Evolutionary conservation across 176 grass and related monocot species (phyloP), one percentile per base, ranked within the genome.

Genomic region (Musa beccarii): DNA sequence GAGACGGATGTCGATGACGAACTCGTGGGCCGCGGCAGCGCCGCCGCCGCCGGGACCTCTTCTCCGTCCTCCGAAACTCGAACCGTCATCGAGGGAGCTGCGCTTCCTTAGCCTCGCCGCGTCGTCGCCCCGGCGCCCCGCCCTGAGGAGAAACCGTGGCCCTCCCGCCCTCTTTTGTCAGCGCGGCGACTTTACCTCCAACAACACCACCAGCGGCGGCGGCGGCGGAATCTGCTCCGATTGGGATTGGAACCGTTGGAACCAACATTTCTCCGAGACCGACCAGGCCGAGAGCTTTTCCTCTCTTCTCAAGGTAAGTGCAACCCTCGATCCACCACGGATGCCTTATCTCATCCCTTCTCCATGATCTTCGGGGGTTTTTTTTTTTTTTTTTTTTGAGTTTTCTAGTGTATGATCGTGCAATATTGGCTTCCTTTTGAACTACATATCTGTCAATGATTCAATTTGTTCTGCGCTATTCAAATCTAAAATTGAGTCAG

Each of bases 191-290:
- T 52, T n/a, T 61, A 10, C 24, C 11, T 59, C 76, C 21, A 15
- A 28, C 23, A 16, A 51, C 7, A 28, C 52, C 14, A 23, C 34
- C 8, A 53, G 19, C 55, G 53, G 67, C 17, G 49, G 49, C 72
- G 74, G 49, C n/a, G 75, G 59, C 13, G 24, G 64, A 53, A 56
- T 63, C 3, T 51, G 63, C n/a, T 21, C 62, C 13, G 77, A 89
- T 49, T 91, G 90, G 95, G 95, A 93, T 51, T 93, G 95, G 95
- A 75, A 76, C 52, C 84, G 87, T 9, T 98, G 95, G 90, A 98
- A 65, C 72, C 84, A 84, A 19, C 90, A 98, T 84, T 93, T 98
- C 82, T 86, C 87, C 11, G 88, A 93, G 69, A 89, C 85, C 63
- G 90, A 91, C 59, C 95, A 89, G 83, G 82, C 86, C 43, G 90